Evolutionary conservation across 495 filamentous ascomycete species (phyloP).

Genomic region (Niebla homalea): DNA sequence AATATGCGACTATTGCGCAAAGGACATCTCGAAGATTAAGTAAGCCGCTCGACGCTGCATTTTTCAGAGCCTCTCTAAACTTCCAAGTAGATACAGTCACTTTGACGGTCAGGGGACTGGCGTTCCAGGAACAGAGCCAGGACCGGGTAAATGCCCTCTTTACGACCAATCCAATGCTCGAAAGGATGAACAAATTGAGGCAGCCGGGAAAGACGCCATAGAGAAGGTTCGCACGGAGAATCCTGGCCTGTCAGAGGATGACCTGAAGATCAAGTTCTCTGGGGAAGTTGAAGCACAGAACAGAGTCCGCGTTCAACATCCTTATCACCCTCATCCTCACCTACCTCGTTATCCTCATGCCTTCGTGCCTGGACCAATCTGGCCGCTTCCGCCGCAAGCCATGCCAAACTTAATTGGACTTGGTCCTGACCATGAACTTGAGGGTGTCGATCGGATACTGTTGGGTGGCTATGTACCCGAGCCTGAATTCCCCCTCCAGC

Average conservation of each 20-base stretch:
- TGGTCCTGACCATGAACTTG: no score
- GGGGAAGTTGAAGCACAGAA: background rate
- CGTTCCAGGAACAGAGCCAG: conserved; percentile 31
- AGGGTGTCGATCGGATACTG: no score
- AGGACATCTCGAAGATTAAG: conserved; percentile 13
- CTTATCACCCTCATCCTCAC: background rate
- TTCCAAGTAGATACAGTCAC: conserved; percentile 24
- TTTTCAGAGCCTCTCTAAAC: background rate
- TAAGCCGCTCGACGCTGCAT: background rate
- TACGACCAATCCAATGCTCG: conserved; percentile 50
- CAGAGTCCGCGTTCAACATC: background rate
- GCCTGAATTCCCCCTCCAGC: no score
- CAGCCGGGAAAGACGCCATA: conserved; percentile 49
- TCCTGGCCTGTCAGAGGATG: conserved; percentile 42
- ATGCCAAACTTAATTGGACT: no score
- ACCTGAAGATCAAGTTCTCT: conserved; percentile 35
- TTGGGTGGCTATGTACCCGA: no score
- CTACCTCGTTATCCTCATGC: no score
- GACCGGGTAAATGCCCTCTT: conserved; percentile 46
- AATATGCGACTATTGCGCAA: conserved; percentile 17
- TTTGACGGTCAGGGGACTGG: conserved; percentile 20
- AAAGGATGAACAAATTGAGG: conserved; percentile 51
- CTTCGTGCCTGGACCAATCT: no score
- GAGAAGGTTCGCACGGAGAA: conserved; percentile 43
- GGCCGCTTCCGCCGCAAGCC: no score